Base-by-base conservation (phyloP, 495 filamentous ascomycete species). In the Talaromyces thailandensis region DNA sequence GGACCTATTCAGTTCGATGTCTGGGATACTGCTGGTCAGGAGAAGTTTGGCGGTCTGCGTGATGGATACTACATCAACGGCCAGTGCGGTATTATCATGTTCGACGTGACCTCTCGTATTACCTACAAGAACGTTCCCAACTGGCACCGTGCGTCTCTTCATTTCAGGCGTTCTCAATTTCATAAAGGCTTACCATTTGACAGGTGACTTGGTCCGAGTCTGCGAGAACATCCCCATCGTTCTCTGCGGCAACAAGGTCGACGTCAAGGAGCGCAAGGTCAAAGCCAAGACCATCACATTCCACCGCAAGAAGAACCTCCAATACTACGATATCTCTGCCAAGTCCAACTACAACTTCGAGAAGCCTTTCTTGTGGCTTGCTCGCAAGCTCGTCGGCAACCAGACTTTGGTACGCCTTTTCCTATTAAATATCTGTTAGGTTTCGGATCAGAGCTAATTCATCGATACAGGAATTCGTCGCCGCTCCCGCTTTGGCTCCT, bases 301-400 rank as follows among this genome's bases (percentile, higher is more conserved):
- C 90, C 95, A 99, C 84, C 93, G 95, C 74, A 99, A 99, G 87
- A 99, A 99, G 88, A 98, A 98, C 81, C 86, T 99, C 18, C 95
- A 99, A 78, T 99, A 99, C 86, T 99, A 99, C 84, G 95, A 99
- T 66, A 99, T 99, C 75, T 96, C 91, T 55, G 95, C 95, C 75
- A 99, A 99, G 85, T 96, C 92, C 68, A 99, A 99, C 82, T 99
- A 99, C 83, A 99, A 99, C 88, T 99, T 99, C 81, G 95, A 99
- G 88, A 99, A 99, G 87, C 95, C 95, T 64, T 99, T 99, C 90
- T 86, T 99, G 64, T 99, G 95, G 95, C 88, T 99, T 69, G 95
- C 94, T 60, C 87, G 95, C 72, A 98, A 99, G 86, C 85, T 98
- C 55, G 95, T 96, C 64, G 95, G 94, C 74, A 97, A 99, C 83